Evolutionary conservation across 805 yeast species (phyloP).

Genomic region (Wickerhamia fluorescens): DNA sequence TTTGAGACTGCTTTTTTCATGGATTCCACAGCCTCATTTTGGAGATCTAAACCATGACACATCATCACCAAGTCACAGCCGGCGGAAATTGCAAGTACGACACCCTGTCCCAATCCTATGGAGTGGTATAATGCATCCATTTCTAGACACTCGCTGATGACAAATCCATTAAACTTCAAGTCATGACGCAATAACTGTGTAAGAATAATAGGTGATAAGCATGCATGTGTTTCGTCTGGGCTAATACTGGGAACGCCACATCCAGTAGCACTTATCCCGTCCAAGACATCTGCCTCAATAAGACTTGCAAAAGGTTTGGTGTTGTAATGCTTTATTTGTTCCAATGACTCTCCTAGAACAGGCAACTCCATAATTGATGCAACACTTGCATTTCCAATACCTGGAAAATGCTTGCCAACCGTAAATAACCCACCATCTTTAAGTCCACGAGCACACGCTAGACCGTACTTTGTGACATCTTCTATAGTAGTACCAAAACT

Average conservation of each 20-base stretch:
- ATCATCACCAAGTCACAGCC: slow-evolving; percentile 61
- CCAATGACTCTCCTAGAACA: slow-evolving; percentile 48
- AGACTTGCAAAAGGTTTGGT: slow-evolving; percentile 45
- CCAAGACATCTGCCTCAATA: slow-evolving; percentile 39
- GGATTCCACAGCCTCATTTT: slow-evolving; percentile 47
- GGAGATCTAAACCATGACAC: slow-evolving; percentile 48
- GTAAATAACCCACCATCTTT: slow-evolving; percentile 47
- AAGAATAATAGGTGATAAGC: slow-evolving; percentile 48
- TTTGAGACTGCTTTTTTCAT: slow-evolving; percentile 30
- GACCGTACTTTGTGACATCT: slow-evolving; percentile 48
- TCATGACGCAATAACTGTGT: slow-evolving; percentile 45
- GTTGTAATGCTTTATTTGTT: slow-evolving; percentile 44
- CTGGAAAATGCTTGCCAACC: slow-evolving; percentile 62
- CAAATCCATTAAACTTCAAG: slow-evolving; percentile 49
- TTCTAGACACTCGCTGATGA: slow-evolving; percentile 53
- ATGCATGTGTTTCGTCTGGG: slow-evolving; percentile 57
- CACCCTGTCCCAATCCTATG: slow-evolving; percentile 64
- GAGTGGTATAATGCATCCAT: slow-evolving; percentile 57
- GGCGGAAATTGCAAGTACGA: slow-evolving; percentile 52
- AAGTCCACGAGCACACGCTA: slow-evolving; percentile 46
- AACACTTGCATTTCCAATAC: slow-evolving; percentile 55
- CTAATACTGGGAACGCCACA: slow-evolving; percentile 57
- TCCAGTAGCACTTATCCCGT: slow-evolving; percentile 55
- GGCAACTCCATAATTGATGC: slow-evolving; percentile 53
- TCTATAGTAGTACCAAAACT: slow-evolving; percentile 57